phyloP scores from a whole-genome alignment of 208 protist species.

The Acanthamoeba triangularis region DNA sequence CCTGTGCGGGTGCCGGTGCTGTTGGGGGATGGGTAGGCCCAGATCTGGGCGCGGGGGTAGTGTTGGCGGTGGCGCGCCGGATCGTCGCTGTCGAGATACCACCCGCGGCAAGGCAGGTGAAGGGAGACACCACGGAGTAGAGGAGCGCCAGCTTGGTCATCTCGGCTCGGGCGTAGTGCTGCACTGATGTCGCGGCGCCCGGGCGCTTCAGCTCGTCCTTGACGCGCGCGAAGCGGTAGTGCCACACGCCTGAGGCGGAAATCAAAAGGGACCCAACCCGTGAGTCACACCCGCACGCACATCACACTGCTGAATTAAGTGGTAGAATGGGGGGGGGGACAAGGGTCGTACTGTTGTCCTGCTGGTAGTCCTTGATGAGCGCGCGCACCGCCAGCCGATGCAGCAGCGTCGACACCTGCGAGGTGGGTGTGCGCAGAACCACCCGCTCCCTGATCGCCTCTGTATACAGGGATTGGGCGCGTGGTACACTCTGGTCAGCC shows the following conservation, averaged over 20 bases:
- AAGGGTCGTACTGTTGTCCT: neutral
- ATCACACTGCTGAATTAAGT: too few species aligned
- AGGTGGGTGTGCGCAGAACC: neutral
- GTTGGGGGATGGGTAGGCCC: too few species aligned
- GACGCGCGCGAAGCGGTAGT: neutral
- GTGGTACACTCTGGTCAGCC: neutral
- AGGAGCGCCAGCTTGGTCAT: neutral
- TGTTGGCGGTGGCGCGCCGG: neutral
- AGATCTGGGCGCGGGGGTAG: neutral
- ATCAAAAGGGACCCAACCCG: neutral
- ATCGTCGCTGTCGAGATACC: neutral
- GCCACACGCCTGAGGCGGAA: neutral
- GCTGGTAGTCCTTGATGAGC: constrained; percentile 35
- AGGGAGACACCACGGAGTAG: constrained; percentile 25
- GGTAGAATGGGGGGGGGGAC: too few species aligned
- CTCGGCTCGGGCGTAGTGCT: neutral
- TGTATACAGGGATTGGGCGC: neutral
- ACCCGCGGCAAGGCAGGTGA: neutral
- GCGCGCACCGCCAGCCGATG: neutral
- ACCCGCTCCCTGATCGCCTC: neutral
- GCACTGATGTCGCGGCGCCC: neutral
- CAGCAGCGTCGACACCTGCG: neutral
- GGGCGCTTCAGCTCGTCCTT: neutral
- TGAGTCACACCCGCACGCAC: too few species aligned
- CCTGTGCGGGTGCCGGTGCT: neutral